Percentiles rank a stretch among this genome's conserved stretches.
phyloP scores from a whole-genome alignment of 495 filamentous ascomycete species.

The Podospora australis region DNA sequence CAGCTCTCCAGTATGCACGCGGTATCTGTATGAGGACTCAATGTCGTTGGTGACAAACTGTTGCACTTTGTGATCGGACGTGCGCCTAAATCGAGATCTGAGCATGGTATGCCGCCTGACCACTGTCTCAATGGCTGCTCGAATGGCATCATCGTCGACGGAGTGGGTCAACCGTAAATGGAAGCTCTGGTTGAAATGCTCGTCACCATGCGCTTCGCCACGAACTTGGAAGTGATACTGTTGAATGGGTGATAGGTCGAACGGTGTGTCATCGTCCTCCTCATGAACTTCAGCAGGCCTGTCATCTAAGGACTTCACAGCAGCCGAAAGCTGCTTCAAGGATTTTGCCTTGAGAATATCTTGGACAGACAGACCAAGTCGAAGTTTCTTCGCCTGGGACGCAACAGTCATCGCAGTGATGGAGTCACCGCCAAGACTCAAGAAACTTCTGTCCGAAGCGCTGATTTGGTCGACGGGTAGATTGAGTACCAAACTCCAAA shows the following conservation, averaged over 20 bases:
- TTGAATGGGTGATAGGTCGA: slow-evolving; percentile 53
- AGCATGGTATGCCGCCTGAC: slow-evolving; percentile 57
- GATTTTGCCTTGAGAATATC: slow-evolving; percentile 44
- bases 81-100: slow-evolving; percentile 43
- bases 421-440: slow-evolving; percentile 58
- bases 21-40: slow-evolving; percentile 13
- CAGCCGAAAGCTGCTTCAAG: slow-evolving; percentile 22
- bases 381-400: slow-evolving; percentile 18
- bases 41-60: slow-evolving; percentile 16
- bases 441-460: slow-evolving; percentile 43
- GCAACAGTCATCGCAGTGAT: slow-evolving; percentile 52
- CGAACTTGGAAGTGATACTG: slow-evolving; percentile 45
- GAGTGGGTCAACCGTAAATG: slow-evolving; percentile 41
- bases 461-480: slow-evolving; percentile 28
- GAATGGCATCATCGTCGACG: slow-evolving; percentile 32
- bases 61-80: slow-evolving; percentile 16
- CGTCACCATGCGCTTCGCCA: slow-evolving; percentile 42
- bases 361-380: slow-evolving; percentile 17
- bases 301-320: slow-evolving; percentile 6
- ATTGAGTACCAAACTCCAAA: slow-evolving; percentile 24
- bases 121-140: slow-evolving; percentile 40
- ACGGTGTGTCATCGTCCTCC: neutral
- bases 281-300: slow-evolving; percentile 4
- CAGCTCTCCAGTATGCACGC: slow-evolving; percentile 1
- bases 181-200: slow-evolving; percentile 60